phyloP scores from a whole-genome alignment of 1,284 basidiomycete species.

The Papiliotrema laurentii region DNA sequence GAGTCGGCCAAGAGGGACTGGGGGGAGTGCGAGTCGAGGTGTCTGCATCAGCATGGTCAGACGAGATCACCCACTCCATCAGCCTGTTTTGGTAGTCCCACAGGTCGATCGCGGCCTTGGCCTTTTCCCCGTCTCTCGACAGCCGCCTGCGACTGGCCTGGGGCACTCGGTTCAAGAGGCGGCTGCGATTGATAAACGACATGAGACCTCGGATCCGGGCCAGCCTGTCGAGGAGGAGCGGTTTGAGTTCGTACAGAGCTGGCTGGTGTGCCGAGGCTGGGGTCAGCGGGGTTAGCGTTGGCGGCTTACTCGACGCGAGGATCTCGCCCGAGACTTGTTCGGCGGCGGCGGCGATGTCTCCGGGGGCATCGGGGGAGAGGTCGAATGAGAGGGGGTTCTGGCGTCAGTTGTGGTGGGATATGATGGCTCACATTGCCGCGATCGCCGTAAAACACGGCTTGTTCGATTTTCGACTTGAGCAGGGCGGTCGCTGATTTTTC shows the following conservation, averaged over 20 bases:
- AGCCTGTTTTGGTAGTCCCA: conserved; percentile 72
- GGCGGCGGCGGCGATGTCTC: conserved; percentile 51
- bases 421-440: conserved; percentile 32
- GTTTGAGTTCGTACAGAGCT: conserved; percentile 71
- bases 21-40: conserved; percentile 28
- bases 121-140: conserved; percentile 80
- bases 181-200: conserved; percentile 80
- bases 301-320: conserved; percentile 42
- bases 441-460: conserved; percentile 55
- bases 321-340: conserved; percentile 51
- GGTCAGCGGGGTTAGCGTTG: background rate
- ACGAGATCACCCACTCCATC: conserved; percentile 39
- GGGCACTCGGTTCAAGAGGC: conserved; percentile 70
- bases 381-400: conserved; percentile 55
- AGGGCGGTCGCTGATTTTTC: conserved; percentile 29
- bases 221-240: conserved; percentile 71
- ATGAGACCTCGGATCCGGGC: conserved; percentile 76
- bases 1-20: conserved; percentile 47
- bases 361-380: conserved; percentile 46
- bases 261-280: conserved; percentile 70
- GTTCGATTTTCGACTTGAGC: conserved; percentile 53
- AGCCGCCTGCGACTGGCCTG: conserved; percentile 70
- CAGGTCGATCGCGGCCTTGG: conserved; percentile 73
- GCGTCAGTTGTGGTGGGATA: background rate
- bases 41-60: conserved; percentile 16